A percentile compares a stretch with the other conserved stretches of the same genome.
Evolutionary conservation across 768 basidiomycete genomes (phyloP).

Genomic region (Dendrothele bispora): DNA sequence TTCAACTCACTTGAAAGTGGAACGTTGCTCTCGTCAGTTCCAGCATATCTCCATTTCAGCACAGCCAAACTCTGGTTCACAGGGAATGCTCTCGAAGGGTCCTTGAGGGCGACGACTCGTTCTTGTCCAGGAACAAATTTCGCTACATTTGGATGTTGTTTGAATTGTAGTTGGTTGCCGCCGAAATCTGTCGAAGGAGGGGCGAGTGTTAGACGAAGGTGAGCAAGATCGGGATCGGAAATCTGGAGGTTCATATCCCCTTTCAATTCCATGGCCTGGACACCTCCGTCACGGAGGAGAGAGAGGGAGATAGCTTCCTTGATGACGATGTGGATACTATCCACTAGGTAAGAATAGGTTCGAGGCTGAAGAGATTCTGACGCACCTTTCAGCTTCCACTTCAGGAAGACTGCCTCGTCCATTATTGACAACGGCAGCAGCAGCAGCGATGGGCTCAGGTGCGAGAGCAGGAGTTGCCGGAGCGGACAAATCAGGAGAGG

Average conservation of each 20-base stretch:
- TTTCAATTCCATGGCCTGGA: conserved; percentile 87
- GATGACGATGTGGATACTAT: conserved; percentile 82
- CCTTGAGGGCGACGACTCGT: conserved; percentile 78
- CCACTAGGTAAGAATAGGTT: neutral
- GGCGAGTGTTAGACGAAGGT: conserved; percentile 67
- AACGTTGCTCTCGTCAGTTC: conserved; percentile 88
- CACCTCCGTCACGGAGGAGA: conserved; percentile 86
- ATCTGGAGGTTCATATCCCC: conserved; percentile 94
- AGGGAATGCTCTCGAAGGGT: conserved; percentile 80
- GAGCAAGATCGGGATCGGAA: conserved; percentile 69
- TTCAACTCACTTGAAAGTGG: conserved; percentile 91
- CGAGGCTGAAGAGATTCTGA: neutral
- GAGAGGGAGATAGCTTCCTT: conserved; percentile 82
- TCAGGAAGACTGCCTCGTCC: conserved; percentile 68
- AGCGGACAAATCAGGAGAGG: conserved; percentile 46
- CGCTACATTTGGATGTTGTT: conserved; percentile 93
- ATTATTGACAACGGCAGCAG: conserved; percentile 33
- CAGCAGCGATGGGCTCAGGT: conserved; percentile 20
- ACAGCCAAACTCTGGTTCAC: conserved; percentile 86
- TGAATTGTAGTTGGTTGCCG: conserved; percentile 80
- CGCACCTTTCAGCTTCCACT: conserved; percentile 76
- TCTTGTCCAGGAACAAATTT: conserved; percentile 73
- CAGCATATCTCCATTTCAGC: conserved; percentile 88
- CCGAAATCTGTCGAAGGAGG: conserved; percentile 57
- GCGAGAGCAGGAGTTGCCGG: conserved; percentile 29